These are phyloP conservation scores for Trypethelium eluteriae DNA, from an alignment of 495 filamentous ascomycete species.

Conservation along the genomic window DNA sequence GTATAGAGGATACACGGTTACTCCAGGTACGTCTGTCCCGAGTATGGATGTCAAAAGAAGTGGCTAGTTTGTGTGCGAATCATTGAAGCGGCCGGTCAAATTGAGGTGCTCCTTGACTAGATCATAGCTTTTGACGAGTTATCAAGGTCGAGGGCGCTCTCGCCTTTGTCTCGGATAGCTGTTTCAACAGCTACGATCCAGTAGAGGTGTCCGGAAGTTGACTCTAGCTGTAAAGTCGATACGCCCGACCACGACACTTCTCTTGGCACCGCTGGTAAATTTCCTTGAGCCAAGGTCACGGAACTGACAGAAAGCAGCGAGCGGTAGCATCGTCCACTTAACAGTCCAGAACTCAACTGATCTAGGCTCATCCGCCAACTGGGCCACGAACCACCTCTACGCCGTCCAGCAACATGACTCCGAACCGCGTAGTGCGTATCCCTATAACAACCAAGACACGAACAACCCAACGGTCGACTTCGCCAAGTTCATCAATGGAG, in stretches of 20 bases:
- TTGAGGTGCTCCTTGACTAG: no score
- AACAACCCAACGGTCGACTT: constrained; percentile 49
- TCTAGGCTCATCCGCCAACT: constrained; percentile 42
- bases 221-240: no score
- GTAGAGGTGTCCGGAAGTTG: no score
- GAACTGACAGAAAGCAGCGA: constrained; percentile 16
- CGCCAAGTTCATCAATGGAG: constrained; percentile 48
- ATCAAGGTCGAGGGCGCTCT: no score
- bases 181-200: no score
- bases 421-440: constrained; percentile 42
- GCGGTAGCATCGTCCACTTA: constrained; percentile 39
- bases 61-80: no score
- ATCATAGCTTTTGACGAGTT: no score
- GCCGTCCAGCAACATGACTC: constrained; percentile 47
- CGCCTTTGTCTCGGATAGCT: no score
- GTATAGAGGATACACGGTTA: constrained; percentile 48
- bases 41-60: no score
- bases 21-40: constrained; percentile 27
- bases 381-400: constrained; percentile 45
- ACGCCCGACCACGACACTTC: no score
- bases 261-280: no score
- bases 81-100: no score
- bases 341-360: constrained; percentile 44
- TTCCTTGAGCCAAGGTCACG: not conserved
- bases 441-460: constrained; percentile 43